Base-by-base conservation (phyloP, 1,284 basidiomycete species). In the Coniferiporia weirii region DNA sequence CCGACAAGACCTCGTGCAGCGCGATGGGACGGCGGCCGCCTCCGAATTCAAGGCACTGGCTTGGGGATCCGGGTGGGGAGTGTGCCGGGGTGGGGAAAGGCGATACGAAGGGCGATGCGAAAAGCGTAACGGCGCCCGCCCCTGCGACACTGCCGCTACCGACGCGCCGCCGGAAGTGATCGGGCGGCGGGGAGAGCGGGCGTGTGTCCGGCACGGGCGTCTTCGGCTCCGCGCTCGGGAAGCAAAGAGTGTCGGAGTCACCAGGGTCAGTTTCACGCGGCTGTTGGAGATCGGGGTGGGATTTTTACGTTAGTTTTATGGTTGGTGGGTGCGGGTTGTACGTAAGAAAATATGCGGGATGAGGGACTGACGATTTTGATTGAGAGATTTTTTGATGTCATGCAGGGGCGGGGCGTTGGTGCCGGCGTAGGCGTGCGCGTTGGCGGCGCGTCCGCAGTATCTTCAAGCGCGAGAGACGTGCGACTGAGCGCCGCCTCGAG, bases 141-240 rank as follows among this genome's bases (percentile, higher is more conserved):
- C 20, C 40, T 27, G 27, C 2, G 27, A 27, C 27, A 5, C 5
- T 27, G 15, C 38, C 38, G 43, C 52, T 46, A 20, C 35, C 45
- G 10, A 43, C 40, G 9, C 53, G 40, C 15, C 57, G 36, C 7
- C 58, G 52, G 47, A 59, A 54, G 45, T 59, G 58, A 5, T 49
- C 52, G 6, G 52, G 52, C 13, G 58, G 58, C 10, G 58, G 58
- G 45, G 52, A 54, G 15, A 59, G 58, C 35, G 58, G 46, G 27
- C 58, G 58, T 17, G 51, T 36, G 36, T 19, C 19, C 10, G 36
- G 34, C 7, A 44, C 36, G 22, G 45, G 36, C 13, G 36, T 50
- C 52, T 40, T 44, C 36, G 22, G 22, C 13, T n/a, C 15, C 9
- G 22, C 35, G 22, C 49, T 51, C 9, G 27, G 49, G 22, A 36